Evolutionary conservation across 1,139 yeast species (phyloP).

Genomic region (Saccharomyces hybrid): DNA sequence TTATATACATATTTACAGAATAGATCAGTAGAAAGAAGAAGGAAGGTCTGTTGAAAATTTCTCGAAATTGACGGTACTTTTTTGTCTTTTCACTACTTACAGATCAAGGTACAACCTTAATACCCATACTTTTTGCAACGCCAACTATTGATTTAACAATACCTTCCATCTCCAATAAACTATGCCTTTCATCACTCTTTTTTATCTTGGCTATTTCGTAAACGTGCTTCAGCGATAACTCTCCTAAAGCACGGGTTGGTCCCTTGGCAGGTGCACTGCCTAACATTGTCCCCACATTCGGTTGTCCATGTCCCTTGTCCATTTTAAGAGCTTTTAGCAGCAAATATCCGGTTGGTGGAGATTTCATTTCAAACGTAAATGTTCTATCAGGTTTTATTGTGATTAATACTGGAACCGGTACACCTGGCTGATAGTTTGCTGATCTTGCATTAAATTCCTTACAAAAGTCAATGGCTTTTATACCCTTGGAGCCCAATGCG

Average conservation of each 20-base stretch:
- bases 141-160: constrained; percentile 79
- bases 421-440: constrained; percentile 75
- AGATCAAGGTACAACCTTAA: constrained; percentile 61
- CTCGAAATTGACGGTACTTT: background rate
- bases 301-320: constrained; percentile 53
- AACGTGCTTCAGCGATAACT: constrained; percentile 75
- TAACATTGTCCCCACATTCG: constrained; percentile 27
- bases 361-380: constrained; percentile 76
- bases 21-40: background rate
- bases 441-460: constrained; percentile 97
- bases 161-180: constrained; percentile 59
- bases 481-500: constrained; percentile 97
- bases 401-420: constrained; percentile 80
- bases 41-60: background rate
- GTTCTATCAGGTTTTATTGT: constrained; percentile 89
- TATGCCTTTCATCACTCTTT: constrained; percentile 77
- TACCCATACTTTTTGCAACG: constrained; percentile 83
- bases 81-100: background rate
- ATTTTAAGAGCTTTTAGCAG: constrained; percentile 76
- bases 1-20: constrained; percentile 7
- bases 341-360: constrained; percentile 90
- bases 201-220: constrained; percentile 94
- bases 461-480: constrained; percentile 96
- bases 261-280: background rate
- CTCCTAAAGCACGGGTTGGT: constrained; percentile 46